phyloP scores from a whole-genome alignment of 140 eudicot genomes.

The Flaveria floridana region DNA sequence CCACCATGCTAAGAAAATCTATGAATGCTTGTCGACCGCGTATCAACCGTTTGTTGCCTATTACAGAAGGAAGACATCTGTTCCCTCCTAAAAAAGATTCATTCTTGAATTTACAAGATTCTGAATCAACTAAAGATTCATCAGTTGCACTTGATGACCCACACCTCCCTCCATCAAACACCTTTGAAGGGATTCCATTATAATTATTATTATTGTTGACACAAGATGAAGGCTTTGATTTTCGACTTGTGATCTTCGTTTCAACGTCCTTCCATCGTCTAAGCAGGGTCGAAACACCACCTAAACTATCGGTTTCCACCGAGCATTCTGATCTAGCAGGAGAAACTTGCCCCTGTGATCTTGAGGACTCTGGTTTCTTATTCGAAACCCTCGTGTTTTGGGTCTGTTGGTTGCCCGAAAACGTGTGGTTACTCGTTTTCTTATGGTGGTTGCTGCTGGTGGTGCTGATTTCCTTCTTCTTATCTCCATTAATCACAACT shows the following conservation, averaged over 20 bases:
- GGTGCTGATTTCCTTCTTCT: no score
- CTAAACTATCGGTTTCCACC: constrained; percentile 33
- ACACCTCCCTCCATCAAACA: no score
- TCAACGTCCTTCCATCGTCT: constrained; percentile 54
- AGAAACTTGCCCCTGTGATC: neutral
- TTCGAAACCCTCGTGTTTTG: neutral
- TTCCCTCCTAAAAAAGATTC: neutral
- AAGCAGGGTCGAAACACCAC: constrained; percentile 68
- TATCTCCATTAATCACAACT: no score
- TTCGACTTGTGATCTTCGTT: constrained; percentile 22
- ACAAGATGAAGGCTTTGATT: neutral
- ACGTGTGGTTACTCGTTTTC: no score
- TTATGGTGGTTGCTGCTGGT: no score
- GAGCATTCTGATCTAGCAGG: constrained; percentile 23
- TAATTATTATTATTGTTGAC: no score
- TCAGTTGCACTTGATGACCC: neutral
- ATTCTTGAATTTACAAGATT: neutral
- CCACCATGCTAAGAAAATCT: constrained; percentile 47
- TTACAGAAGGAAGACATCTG: constrained; percentile 11
- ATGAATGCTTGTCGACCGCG: constrained; percentile 60
- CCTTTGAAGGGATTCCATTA: no score
- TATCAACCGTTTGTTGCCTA: constrained; percentile 38
- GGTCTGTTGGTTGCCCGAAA: no score
- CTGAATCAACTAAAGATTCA: constrained; percentile 19
- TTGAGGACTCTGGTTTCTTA: neutral